phyloP scores from a whole-genome alignment of 2,329 filamentous ascomycete species.

The Colletotrichum noveboracense region DNA sequence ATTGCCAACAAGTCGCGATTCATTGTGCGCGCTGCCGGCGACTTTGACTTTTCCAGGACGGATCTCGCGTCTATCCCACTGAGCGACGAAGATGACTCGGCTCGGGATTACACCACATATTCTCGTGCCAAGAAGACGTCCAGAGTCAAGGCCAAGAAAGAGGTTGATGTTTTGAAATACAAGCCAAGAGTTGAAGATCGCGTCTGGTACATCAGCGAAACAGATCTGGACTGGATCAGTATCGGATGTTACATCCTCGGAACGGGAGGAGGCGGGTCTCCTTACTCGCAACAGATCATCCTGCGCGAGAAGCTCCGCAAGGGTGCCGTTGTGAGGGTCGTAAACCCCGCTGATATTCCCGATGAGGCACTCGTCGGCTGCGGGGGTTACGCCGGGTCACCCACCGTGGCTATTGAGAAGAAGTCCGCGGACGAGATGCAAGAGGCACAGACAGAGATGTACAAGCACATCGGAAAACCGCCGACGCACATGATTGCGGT shows the following conservation, averaged over 20 bases:
- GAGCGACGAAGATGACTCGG: not conserved
- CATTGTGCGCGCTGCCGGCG: constrained; percentile 65
- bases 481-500: constrained; percentile 65
- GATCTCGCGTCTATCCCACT: constrained; percentile 22
- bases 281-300: constrained; percentile 56
- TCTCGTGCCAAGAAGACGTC: not conserved
- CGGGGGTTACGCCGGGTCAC: constrained; percentile 63
- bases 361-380: constrained; percentile 59
- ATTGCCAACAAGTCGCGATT: constrained; percentile 58
- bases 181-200: constrained; percentile 54
- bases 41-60: constrained; percentile 52
- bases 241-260: constrained; percentile 67
- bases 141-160: constrained; percentile 15
- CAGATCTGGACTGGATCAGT: constrained; percentile 61
- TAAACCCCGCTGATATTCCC: constrained; percentile 54
- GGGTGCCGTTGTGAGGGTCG: constrained; percentile 55
- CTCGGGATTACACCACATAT: not conserved
- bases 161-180: constrained; percentile 46
- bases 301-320: constrained; percentile 54
- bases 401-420: constrained; percentile 66
- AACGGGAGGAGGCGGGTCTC: constrained; percentile 64
- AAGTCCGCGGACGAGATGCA: constrained; percentile 61
- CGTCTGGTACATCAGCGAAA: constrained; percentile 62
- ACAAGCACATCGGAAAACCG: constrained; percentile 49
- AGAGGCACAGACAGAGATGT: constrained; percentile 56